phyloP scores from a whole-genome alignment of 164 flowering plant species.

The Tinospora cordifolia region DNA sequence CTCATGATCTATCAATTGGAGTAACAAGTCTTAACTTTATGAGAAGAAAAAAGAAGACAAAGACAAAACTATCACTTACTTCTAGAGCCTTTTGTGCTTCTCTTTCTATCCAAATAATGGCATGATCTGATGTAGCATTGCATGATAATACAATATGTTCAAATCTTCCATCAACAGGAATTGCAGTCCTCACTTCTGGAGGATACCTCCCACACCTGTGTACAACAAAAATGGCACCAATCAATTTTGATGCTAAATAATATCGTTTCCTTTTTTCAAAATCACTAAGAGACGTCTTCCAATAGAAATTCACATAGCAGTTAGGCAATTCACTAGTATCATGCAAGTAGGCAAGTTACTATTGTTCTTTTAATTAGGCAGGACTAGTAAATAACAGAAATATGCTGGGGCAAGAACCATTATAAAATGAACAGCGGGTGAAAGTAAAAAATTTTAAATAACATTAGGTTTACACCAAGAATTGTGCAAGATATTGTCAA shows the following conservation, averaged over 20 bases:
- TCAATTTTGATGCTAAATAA: conserved; percentile 6
- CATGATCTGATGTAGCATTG: conserved; percentile 93
- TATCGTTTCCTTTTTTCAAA: background rate
- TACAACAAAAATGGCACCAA: conserved; percentile 9
- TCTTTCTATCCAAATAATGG: conserved; percentile 74
- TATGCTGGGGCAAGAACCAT: no score
- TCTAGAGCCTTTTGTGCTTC: conserved; percentile 76
- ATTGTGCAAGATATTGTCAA: no score
- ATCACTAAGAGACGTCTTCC: background rate
- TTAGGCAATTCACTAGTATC: no score
- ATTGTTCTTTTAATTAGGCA: no score
- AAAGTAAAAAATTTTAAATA: no score
- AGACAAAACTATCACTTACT: conserved; percentile 33
- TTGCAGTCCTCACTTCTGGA: conserved; percentile 96
- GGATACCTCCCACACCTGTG: conserved; percentile 94
- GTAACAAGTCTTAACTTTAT: background rate
- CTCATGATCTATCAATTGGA: background rate
- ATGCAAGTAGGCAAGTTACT: no score
- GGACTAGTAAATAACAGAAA: no score
- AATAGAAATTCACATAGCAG: no score
- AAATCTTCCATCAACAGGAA: conserved; percentile 91
- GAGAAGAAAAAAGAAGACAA: background rate
- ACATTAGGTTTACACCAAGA: no score
- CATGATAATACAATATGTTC: conserved; percentile 90
- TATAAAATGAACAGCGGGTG: no score